phyloP scores from a whole-genome alignment of 2,329 filamentous ascomycete genomes.

The Aspergillus fijiensis region DNA sequence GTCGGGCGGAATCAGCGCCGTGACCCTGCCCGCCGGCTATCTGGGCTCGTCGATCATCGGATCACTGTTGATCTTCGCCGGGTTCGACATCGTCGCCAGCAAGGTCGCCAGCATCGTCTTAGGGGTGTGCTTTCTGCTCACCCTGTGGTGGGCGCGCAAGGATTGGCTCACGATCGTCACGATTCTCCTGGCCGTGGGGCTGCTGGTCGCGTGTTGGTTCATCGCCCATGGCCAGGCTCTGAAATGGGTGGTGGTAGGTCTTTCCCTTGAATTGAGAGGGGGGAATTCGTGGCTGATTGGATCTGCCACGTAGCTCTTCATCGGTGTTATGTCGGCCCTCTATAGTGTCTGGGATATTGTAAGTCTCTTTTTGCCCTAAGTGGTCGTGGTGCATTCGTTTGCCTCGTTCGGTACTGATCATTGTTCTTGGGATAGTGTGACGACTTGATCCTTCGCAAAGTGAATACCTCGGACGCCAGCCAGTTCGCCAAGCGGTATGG shows the following conservation, averaged over 20 bases:
- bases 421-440: constrained; percentile 56
- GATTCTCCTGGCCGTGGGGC: constrained; percentile 66
- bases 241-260: constrained; percentile 65
- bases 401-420: neutral
- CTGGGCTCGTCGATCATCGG: constrained; percentile 75
- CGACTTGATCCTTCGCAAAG: constrained; percentile 75
- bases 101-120: constrained; percentile 75
- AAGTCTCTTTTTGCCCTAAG: constrained; percentile 25
- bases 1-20: constrained; percentile 66
- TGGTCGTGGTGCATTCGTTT: neutral
- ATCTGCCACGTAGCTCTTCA: constrained; percentile 58
- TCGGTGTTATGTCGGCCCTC: constrained; percentile 76
- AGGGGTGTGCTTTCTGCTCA: constrained; percentile 73
- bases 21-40: constrained; percentile 77
- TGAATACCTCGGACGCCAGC: constrained; percentile 75
- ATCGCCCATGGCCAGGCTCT: constrained; percentile 72
- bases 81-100: constrained; percentile 77
- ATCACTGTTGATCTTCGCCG: constrained; percentile 73
- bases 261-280: constrained; percentile 2
- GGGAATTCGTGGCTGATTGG: constrained; percentile 6
- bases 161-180: constrained; percentile 77
- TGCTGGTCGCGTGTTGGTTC: constrained; percentile 76
- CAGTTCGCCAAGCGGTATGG: constrained; percentile 77
- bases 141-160: constrained; percentile 75
- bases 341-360: constrained; percentile 82